Evolutionary conservation across 768 basidiomycete species (phyloP).

Genomic region (Pisolithus sp.): DNA sequence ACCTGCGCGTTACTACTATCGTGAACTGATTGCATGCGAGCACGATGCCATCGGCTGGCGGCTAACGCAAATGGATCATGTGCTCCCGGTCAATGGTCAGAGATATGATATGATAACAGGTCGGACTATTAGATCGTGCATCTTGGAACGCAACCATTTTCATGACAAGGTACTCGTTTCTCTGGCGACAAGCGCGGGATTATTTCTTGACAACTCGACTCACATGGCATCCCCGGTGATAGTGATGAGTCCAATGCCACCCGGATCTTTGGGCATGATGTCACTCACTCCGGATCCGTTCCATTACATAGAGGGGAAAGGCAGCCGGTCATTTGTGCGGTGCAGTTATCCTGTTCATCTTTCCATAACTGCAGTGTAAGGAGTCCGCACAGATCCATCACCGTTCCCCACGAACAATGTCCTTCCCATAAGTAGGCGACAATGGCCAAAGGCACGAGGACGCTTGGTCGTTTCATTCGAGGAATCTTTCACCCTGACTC

Average conservation of each 20-base stretch:
- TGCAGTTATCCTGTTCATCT: conserved; percentile 8
- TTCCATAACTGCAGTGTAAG: conserved; percentile 15
- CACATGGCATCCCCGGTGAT: not conserved
- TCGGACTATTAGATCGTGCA: not conserved
- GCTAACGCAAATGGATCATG: too few relatives aligned
- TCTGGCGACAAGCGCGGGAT: not conserved
- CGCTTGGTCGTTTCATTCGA: conserved; percentile 5
- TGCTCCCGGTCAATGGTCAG: too few relatives aligned
- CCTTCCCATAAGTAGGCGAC: conserved; percentile 27
- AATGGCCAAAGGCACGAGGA: conserved; percentile 19
- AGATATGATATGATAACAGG: not conserved
- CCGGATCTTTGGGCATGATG: not conserved
- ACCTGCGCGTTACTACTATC: too few relatives aligned
- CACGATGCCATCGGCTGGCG: too few relatives aligned
- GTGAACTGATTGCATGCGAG: too few relatives aligned
- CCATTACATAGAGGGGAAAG: conserved; percentile 9
- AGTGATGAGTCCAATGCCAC: not conserved
- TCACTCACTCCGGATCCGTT: not conserved
- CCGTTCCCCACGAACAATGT: conserved; percentile 20
- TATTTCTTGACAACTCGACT: not conserved
- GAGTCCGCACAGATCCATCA: conserved; percentile 12
- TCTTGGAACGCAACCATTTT: not conserved
- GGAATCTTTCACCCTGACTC: not conserved
- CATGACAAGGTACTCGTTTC: not conserved
- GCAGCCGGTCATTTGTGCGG: conserved; percentile 15